Evolutionary conservation across 148 eudicot species (phyloP).

Genomic region (Bassia scoparia): DNA sequence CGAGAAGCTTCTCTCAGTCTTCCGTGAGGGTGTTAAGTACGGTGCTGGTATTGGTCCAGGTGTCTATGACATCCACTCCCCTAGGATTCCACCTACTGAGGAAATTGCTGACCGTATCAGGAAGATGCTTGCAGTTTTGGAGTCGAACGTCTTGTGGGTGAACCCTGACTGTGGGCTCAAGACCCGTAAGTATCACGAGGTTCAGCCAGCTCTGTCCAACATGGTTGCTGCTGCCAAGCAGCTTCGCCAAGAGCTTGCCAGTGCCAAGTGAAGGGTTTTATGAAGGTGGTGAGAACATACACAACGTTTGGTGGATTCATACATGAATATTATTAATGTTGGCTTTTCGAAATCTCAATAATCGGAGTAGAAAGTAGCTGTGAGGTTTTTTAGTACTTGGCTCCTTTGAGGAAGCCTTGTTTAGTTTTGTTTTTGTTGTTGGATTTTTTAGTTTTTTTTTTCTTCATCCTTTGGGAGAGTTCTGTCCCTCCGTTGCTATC

Average conservation of each 20-base stretch:
- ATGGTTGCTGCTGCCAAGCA: constrained; percentile 91
- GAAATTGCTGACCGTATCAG: constrained; percentile 85
- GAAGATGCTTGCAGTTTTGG: constrained; percentile 94
- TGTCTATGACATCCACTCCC: constrained; percentile 93
- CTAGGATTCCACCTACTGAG: constrained; percentile 87
- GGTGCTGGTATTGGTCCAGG: constrained; percentile 99
- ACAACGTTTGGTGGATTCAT: constrained; percentile 18
- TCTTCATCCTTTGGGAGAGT: constrained; percentile 7
- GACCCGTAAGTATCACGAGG: constrained; percentile 88
- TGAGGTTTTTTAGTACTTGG: constrained; percentile 15
- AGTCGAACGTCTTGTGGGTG: constrained; percentile 91
- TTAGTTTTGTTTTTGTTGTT: constrained; percentile 16
- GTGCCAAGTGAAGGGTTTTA: constrained; percentile 53
- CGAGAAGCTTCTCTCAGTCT: constrained; percentile 92
- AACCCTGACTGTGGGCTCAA: constrained; percentile 98
- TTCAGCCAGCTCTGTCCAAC: constrained; percentile 68
- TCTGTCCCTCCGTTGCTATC: constrained; percentile 12
- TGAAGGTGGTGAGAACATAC: not conserved
- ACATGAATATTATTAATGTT: constrained; percentile 26
- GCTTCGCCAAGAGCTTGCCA: constrained; percentile 73
- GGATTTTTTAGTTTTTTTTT: constrained; percentile 6
- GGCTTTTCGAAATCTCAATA: constrained; percentile 23
- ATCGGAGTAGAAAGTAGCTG: constrained; percentile 27
- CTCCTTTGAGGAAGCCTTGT: constrained; percentile 19
- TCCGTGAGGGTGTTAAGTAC: constrained; percentile 95